Conservation (phyloP, 2,329 filamentous ascomycete genomes). For the Paradendryphiella salina region DNA sequence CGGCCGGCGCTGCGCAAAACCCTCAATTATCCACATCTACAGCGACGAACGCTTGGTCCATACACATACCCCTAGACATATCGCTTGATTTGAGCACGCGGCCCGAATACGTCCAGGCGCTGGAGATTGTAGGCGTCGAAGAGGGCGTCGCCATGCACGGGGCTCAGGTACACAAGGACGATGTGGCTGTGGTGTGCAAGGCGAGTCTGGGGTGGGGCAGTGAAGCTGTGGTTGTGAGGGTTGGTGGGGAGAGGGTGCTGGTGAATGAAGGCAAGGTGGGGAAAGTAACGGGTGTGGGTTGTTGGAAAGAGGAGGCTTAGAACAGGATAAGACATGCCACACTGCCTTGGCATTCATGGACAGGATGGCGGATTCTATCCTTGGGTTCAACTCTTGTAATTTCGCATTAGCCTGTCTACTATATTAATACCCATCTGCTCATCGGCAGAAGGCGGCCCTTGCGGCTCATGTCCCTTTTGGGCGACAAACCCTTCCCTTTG, state of each 20-base stretch:
- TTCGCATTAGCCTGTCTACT: slow-evolving; percentile 40
- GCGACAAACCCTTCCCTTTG: slow-evolving; percentile 18
- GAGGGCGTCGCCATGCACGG: background rate
- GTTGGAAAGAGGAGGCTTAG: background rate
- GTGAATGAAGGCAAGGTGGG: slow-evolving; percentile 16
- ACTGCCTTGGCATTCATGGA: background rate
- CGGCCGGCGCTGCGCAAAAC: too few relatives aligned
- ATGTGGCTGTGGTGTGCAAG: too few relatives aligned
- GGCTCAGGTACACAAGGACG: too few relatives aligned
- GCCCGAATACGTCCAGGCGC: slow-evolving; percentile 20
- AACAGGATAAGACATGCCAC: background rate
- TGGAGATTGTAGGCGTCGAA: slow-evolving; percentile 18
- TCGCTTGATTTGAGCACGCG: slow-evolving; percentile 22
- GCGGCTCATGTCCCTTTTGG: slow-evolving; percentile 10
- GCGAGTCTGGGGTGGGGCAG: too few relatives aligned
- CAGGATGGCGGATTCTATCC: background rate
- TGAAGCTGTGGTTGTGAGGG: slow-evolving; percentile 5
- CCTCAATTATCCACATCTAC: too few relatives aligned
- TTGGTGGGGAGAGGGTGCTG: slow-evolving; percentile 12
- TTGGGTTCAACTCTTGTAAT: slow-evolving; percentile 23
- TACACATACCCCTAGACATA: slow-evolving; percentile 17
- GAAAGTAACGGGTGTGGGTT: slow-evolving; percentile 19
- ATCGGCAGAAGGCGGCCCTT: slow-evolving; percentile 23
- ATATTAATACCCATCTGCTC: slow-evolving; percentile 42
- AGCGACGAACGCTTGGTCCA: too few relatives aligned